These are phyloP conservation scores for Suillus subalutaceus DNA, from an alignment of 768 basidiomycete species.

Conservation along the genomic window DNA sequence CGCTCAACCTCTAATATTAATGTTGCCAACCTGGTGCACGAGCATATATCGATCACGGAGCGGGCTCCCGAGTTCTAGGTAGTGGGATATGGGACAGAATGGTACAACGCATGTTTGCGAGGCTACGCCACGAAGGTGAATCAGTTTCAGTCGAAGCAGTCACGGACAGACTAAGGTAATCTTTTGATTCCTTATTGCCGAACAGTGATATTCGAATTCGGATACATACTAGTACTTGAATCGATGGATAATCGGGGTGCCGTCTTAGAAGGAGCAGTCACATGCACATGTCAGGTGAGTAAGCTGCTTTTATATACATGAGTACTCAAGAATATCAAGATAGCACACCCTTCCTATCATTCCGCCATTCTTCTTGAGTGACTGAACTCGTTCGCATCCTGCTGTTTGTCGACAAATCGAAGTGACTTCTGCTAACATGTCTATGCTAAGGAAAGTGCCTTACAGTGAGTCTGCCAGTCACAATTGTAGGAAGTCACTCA, in stretches of 20 bases:
- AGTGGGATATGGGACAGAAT: not conserved
- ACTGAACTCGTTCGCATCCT: not conserved
- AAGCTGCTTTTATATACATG: not conserved
- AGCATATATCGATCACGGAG: not conserved
- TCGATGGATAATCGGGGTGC: not conserved
- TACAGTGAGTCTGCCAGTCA: constrained; percentile 31
- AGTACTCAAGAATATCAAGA: not conserved
- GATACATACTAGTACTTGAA: not conserved
- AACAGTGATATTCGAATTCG: not conserved
- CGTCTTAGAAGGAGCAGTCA: constrained; percentile 1
- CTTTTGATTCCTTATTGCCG: not conserved
- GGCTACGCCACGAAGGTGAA: not conserved
- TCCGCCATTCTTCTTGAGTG: not conserved
- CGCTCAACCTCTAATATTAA: not conserved
- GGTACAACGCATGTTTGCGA: not conserved
- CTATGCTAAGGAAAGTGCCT: constrained; percentile 29
- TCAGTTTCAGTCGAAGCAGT: not conserved
- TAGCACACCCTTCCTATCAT: not conserved
- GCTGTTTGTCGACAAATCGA: not conserved
- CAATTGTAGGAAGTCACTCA: not conserved
- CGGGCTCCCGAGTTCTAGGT: not conserved
- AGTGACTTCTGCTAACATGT: constrained; percentile 16
- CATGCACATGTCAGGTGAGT: constrained; percentile 6
- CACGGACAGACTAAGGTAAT: not conserved
- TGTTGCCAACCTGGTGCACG: not conserved